Conservation (phyloP, 2,329 filamentous ascomycete genomes). For the Trichoderma guizhouense region DNA sequence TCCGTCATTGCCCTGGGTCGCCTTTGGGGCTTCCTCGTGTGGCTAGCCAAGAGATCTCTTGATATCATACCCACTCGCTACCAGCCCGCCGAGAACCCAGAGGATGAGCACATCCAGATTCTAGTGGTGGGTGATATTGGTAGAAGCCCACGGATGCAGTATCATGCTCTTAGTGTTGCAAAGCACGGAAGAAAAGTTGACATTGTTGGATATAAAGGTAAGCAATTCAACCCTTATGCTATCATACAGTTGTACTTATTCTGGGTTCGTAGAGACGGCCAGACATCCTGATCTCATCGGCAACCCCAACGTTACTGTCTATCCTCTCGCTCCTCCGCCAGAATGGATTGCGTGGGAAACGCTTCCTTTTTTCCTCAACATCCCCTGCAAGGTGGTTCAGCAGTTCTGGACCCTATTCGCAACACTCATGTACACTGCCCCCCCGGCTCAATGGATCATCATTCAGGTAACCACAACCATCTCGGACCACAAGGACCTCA, state of each 20-base stretch:
- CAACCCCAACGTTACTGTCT: constrained; percentile 66
- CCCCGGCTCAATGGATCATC: constrained; percentile 79
- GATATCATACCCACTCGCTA: constrained; percentile 35
- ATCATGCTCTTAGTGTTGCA: constrained; percentile 90
- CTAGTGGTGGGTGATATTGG: constrained; percentile 94
- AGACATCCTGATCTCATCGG: constrained; percentile 73
- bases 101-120: constrained; percentile 62
- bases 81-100: constrained; percentile 31
- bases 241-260: background rate
- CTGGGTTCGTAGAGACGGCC: constrained; percentile 62
- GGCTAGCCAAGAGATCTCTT: constrained; percentile 25
- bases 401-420: constrained; percentile 71
- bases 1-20: constrained; percentile 32
- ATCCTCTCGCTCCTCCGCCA: constrained; percentile 67
- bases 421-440: constrained; percentile 69
- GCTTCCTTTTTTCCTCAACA: constrained; percentile 72
- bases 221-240: background rate
- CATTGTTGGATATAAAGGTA: constrained; percentile 83
- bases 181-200: constrained; percentile 77
- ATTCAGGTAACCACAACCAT: constrained; percentile 57
- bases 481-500: background rate
- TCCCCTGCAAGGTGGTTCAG: constrained; percentile 80
- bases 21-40: constrained; percentile 22
- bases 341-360: constrained; percentile 63
- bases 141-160: constrained; percentile 95